A percentile compares a stretch with the other conserved stretches of the same genome.
phyloP scores from a whole-genome alignment of 441 rosid genomes.

The Biscutella laevigata region DNA sequence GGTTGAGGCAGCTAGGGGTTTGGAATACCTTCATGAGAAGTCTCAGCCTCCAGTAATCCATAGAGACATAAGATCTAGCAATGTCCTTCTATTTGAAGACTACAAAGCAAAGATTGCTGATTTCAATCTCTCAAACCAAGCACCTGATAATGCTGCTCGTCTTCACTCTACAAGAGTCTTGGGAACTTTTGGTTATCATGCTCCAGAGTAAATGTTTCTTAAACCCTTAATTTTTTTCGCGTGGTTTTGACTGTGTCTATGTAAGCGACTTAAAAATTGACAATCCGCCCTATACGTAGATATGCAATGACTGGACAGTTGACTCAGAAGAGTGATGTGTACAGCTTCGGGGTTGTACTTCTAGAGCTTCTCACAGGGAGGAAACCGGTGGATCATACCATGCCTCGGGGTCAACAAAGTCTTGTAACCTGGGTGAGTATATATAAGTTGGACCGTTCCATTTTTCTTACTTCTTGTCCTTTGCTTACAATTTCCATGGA shows the following conservation, averaged over 20 bases:
- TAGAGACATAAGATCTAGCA: constrained; percentile 95
- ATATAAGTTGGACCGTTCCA: neutral
- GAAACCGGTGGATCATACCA: constrained; percentile 93
- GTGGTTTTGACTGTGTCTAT: neutral
- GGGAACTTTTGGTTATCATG: constrained; percentile 99
- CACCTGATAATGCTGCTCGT: constrained; percentile 99
- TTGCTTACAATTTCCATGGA: constrained; percentile 6
- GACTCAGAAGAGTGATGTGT: too few relatives aligned
- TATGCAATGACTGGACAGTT: constrained; percentile 99
- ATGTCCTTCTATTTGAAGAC: constrained; percentile 87
- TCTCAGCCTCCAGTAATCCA: constrained; percentile 78
- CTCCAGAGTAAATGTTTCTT: constrained; percentile 78
- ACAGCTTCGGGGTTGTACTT: too few relatives aligned
- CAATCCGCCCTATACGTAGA: constrained; percentile 31
- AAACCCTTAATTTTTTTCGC: neutral
- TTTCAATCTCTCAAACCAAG: constrained; percentile 91
- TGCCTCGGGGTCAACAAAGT: constrained; percentile 98
- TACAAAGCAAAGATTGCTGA: constrained; percentile 92
- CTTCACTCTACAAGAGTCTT: constrained; percentile 97
- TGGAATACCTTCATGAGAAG: constrained; percentile 94
- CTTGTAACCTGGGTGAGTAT: constrained; percentile 93
- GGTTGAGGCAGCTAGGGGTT: constrained; percentile 87
- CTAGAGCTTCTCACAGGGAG: too few relatives aligned
- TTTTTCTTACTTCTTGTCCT: neutral
- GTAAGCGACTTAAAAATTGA: neutral